phyloP scores from a whole-genome alignment of 2,329 filamentous ascomycete species.

The Pezicula rhizophila region DNA sequence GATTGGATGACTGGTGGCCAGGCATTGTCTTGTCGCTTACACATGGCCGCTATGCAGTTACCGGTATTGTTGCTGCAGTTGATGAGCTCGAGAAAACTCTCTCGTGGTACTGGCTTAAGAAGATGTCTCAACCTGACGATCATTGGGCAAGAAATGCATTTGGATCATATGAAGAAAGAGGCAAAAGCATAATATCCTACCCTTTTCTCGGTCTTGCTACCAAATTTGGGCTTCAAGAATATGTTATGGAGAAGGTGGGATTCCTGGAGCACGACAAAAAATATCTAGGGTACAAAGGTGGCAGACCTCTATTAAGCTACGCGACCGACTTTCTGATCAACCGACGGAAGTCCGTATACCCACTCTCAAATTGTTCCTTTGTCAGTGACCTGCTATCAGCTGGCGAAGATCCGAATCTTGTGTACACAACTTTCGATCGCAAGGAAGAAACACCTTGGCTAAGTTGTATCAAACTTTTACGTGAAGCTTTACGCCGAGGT shows the following conservation, averaged over 20 bases:
- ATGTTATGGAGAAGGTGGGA: not conserved
- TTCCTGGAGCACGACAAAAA: not conserved
- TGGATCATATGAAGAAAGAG: not conserved
- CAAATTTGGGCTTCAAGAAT: not conserved
- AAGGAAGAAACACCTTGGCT: constrained; percentile 1
- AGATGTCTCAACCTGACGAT: not conserved
- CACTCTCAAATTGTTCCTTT: not conserved
- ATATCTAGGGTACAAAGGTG: not conserved
- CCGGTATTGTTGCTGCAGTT: not conserved
- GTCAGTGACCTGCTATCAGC: not conserved
- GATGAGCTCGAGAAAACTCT: not conserved
- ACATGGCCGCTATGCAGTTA: not conserved
- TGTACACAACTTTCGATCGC: not conserved
- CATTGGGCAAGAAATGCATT: not conserved
- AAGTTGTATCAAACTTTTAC: not conserved
- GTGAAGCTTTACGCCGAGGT: not conserved
- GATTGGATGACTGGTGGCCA: not conserved
- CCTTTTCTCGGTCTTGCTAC: not conserved
- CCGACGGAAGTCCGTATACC: not conserved
- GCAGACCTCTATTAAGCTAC: not conserved
- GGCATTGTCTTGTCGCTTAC: not conserved
- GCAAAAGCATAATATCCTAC: not conserved
- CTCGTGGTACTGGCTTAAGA: not conserved
- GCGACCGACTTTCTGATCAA: not conserved
- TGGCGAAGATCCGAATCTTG: not conserved